These are phyloP conservation scores for Biscogniauxia sp. DNA, from an alignment of 2,329 filamentous ascomycete genomes.

Conservation along the genomic window DNA sequence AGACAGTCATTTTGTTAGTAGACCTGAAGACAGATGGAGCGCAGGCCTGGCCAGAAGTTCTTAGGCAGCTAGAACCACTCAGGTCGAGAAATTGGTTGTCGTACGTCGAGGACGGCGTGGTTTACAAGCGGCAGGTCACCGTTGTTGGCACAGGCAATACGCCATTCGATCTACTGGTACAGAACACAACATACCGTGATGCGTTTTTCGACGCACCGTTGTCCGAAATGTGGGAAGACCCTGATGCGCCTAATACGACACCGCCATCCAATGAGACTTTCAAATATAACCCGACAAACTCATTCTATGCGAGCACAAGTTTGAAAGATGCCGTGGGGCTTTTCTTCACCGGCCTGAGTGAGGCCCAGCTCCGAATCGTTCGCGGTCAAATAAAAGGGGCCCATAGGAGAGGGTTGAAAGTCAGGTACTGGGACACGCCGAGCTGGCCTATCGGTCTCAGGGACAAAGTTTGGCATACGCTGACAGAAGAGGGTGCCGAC, in stretches of 20 bases:
- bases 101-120: conserved; percentile 46
- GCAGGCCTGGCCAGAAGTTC: conserved; percentile 51
- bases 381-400: conserved; percentile 43
- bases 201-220: conserved; percentile 67
- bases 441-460: conserved; percentile 53
- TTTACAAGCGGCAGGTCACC: conserved; percentile 59
- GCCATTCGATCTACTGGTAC: conserved; percentile 53
- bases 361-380: conserved; percentile 39
- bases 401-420: conserved; percentile 50
- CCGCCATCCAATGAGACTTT: conserved; percentile 5
- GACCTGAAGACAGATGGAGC: conserved; percentile 64
- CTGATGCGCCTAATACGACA: conserved; percentile 21
- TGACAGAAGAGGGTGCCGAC: conserved; percentile 57
- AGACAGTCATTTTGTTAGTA: conserved; percentile 61
- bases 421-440: conserved; percentile 60
- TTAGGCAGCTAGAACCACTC: conserved; percentile 57
- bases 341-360: conserved; percentile 42
- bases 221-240: conserved; percentile 36
- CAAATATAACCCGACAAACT: conserved; percentile 48
- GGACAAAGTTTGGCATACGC: conserved; percentile 54
- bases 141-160: conserved; percentile 67
- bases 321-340: conserved; percentile 49
- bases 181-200: conserved; percentile 55
- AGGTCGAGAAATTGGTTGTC: conserved; percentile 57
- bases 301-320: conserved; percentile 57